Evolutionary conservation across 164 flowering plant species (phyloP), one percentile per base, ranked within the genome.

Genomic region (Magnolia kwangsiensis): DNA sequence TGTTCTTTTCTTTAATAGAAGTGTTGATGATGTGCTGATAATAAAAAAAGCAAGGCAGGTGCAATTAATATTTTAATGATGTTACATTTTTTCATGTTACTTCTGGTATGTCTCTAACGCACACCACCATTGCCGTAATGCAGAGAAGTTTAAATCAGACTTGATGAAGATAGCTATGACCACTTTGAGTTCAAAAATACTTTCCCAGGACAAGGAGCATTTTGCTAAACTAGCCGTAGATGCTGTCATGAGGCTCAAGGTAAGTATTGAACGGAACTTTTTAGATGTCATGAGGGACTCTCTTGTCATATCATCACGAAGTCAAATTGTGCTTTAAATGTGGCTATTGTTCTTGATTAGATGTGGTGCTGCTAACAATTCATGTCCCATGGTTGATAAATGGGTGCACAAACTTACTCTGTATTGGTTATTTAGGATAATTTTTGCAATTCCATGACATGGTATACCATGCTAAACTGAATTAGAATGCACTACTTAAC

Each of bases 131-230:
- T 66, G 21, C 27, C 24, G 31, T 21, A 75, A 13, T 83, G 83
- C 90, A 96, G 99, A 92, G 76, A 91, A 88, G 78, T 96, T 96
- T 82, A 87, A 82, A 83, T 74, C 86, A 24, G 99, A 96, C 83
- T 80, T 96, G 79, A 90, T 94, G 96, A 96, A 91, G 82, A 94
- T 96, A 79, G 99, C 98, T 69, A 96, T 86, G 99, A 96, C 99
- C 72, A 94, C 98, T 51, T 82, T 96, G 87, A 91, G 99, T 78
- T 96, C 99, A 19, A 96, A 96, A 83, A 96, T 96, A 65, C 90
- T 96, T 19, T 93, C 96, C 71, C 99, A 96, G 82, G 98, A 96
- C 76, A 96, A 96, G 83, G 97, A 88, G 76, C 96, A 96, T 81
- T 96, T 96, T 85, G 98, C 97, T 19, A 87, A 84, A 78, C 82